Percentiles rank a stretch among this genome's conserved stretches.
Conservation (phyloP, 768 basidiomycete genomes). For the Suillus discolor region DNA sequence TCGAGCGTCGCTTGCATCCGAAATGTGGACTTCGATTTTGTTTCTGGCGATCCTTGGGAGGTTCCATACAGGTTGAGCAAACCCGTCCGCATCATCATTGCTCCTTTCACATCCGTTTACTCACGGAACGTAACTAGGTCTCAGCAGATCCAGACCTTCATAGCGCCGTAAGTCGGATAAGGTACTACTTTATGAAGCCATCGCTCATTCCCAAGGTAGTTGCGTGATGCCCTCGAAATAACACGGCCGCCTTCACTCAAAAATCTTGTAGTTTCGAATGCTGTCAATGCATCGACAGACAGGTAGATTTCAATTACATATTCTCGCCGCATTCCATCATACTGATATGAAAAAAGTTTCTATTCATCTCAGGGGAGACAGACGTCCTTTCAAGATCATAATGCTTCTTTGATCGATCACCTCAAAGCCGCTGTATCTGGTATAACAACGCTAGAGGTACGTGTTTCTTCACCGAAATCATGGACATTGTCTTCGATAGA, state of each 20-base stretch:
- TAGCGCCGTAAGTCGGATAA: conserved; percentile 42
- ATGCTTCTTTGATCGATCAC: conserved; percentile 60
- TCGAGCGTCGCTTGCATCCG: conserved; percentile 68
- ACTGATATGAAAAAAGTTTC: conserved; percentile 50
- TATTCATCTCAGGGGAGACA: conserved; percentile 86
- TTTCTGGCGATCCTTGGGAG: conserved; percentile 38
- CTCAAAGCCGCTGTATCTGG: conserved; percentile 52
- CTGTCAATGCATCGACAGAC: conserved; percentile 80
- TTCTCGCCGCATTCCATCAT: background rate
- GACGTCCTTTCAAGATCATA: conserved; percentile 79
- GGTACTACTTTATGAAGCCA: conserved; percentile 1
- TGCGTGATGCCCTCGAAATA: conserved; percentile 45
- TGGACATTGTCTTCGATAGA: conserved; percentile 3
- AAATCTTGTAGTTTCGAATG: conserved; percentile 40
- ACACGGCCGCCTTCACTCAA: conserved; percentile 44
- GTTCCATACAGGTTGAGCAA: conserved; percentile 69
- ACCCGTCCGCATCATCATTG: conserved; percentile 43
- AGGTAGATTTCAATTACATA: conserved; percentile 46
- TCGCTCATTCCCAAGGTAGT: conserved; percentile 35
- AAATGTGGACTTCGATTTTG: conserved; percentile 80
- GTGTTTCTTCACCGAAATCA: conserved; percentile 2
- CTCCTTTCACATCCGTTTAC: conserved; percentile 3
- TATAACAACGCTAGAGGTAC: conserved; percentile 71
- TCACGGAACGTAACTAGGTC: conserved; percentile 41
- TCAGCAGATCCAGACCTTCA: conserved; percentile 59